A percentile compares a stretch with the other conserved stretches of the same genome.
phyloP scores from a whole-genome alignment of 2,329 filamentous ascomycete species.

The Westerdykella sp. region DNA sequence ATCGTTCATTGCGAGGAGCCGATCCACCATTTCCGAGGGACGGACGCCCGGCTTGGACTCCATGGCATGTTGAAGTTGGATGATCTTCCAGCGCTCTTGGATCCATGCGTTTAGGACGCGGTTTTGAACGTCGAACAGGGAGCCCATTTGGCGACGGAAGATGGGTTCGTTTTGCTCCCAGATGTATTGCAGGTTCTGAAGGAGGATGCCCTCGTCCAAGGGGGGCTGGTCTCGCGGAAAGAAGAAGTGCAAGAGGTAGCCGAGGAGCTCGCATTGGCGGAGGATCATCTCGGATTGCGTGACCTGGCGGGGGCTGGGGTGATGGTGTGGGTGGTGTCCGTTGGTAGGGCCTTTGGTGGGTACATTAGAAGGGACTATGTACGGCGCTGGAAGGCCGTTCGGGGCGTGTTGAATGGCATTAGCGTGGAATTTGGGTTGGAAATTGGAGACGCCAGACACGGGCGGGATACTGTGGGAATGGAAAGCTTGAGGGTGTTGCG shows the following conservation, averaged over 20 bases:
- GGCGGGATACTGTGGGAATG: not conserved
- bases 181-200: conserved; percentile 22
- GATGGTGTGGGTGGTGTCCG: not conserved
- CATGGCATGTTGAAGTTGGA: conserved; percentile 19
- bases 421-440: not conserved
- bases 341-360: not conserved
- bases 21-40: conserved; percentile 24
- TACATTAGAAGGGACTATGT: not conserved
- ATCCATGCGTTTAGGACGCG: conserved; percentile 29
- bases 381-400: not conserved
- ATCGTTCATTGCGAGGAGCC: conserved; percentile 31
- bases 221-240: conserved; percentile 19
- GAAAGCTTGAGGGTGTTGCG: not conserved
- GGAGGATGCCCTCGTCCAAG: conserved; percentile 20
- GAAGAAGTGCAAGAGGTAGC: conserved; percentile 26
- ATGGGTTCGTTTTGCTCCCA: conserved; percentile 23
- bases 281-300: conserved; percentile 7
- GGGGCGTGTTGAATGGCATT: not conserved
- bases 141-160: conserved; percentile 22
- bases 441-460: not conserved
- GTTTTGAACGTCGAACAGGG: conserved; percentile 22
- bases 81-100: conserved; percentile 26
- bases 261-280: conserved; percentile 29
- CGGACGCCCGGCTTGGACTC: conserved; percentile 18
- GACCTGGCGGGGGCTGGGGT: not conserved